Percentiles rank a stretch among this genome's conserved stretches.
Conservation (phyloP, 2,329 filamentous ascomycete genomes). For the Penicillium sp. region DNA sequence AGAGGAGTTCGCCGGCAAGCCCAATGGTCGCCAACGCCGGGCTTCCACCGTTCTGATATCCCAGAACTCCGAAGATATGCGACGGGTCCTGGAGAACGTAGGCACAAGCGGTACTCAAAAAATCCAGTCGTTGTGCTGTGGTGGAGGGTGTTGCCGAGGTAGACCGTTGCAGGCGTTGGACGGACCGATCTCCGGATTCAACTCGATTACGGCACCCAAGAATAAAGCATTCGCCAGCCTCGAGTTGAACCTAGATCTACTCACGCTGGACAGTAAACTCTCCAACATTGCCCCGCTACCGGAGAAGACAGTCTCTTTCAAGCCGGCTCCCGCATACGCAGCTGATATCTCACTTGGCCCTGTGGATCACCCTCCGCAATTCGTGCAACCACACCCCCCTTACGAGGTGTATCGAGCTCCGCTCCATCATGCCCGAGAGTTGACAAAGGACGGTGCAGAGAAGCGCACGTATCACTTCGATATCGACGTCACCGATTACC, state of each 20-base stretch:
- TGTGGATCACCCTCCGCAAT: slow-evolving; percentile 73
- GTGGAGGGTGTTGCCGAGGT: slow-evolving; percentile 66
- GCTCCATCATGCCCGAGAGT: slow-evolving; percentile 79
- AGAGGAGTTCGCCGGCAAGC: slow-evolving; percentile 31
- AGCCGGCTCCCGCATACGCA: slow-evolving; percentile 41
- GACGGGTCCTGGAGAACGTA: slow-evolving; percentile 59
- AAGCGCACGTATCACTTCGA: slow-evolving; percentile 98
- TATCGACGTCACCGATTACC: slow-evolving; percentile 93
- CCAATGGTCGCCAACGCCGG: slow-evolving; percentile 41
- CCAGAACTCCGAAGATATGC: slow-evolving; percentile 62
- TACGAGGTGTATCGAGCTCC: slow-evolving; percentile 91
- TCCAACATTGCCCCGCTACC: slow-evolving; percentile 74
- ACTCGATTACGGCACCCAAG: slow-evolving; percentile 59
- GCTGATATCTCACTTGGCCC: slow-evolving; percentile 41
- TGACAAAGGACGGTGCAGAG: slow-evolving; percentile 86
- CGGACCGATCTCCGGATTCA: slow-evolving; percentile 44
- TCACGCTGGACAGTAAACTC: slow-evolving; percentile 71
- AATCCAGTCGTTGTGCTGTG: slow-evolving; percentile 66
- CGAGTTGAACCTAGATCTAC: slow-evolving; percentile 72
- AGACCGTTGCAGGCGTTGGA: slow-evolving; percentile 56
- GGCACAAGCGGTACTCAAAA: slow-evolving; percentile 59
- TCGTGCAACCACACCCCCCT: slow-evolving; percentile 92
- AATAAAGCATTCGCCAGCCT: slow-evolving; percentile 84
- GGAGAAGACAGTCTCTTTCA: slow-evolving; percentile 72
- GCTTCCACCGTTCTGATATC: slow-evolving; percentile 58